Conservation (phyloP, 257 asterid species). For the Craterostigma plantagineum region DNA sequence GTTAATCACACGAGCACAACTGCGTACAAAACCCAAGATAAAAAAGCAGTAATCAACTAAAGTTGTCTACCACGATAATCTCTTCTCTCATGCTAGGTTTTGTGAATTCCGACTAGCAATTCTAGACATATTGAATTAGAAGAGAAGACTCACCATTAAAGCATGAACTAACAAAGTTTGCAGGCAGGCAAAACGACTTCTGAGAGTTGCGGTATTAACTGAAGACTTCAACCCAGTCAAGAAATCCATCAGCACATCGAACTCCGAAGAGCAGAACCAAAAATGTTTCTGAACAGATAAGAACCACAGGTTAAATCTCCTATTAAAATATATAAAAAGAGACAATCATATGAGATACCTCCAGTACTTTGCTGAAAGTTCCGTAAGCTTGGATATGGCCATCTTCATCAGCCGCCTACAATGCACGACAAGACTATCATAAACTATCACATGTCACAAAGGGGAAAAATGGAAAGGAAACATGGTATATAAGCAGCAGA, state of each 20-base stretch:
- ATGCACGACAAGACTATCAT: background rate
- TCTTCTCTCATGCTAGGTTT: no score
- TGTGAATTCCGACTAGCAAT: background rate
- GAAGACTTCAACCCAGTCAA: constrained; percentile 46
- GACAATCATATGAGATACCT: constrained; percentile 24
- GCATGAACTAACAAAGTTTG: constrained; percentile 57
- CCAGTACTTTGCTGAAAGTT: constrained; percentile 52
- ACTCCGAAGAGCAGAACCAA: constrained; percentile 45
- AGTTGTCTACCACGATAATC: background rate
- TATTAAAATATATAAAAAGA: constrained; percentile 4
- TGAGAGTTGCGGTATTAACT: constrained; percentile 23
- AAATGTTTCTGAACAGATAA: constrained; percentile 49
- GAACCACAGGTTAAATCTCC: constrained; percentile 9
- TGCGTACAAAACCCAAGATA: constrained; percentile 5
- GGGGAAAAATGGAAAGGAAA: constrained; percentile 6
- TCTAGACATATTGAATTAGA: constrained; percentile 2
- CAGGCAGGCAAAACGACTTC: constrained; percentile 56
- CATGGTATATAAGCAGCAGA: constrained; percentile 14
- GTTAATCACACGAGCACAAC: background rate
- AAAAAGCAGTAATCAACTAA: background rate
- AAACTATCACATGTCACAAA: background rate
- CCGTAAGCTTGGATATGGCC: constrained; percentile 58
- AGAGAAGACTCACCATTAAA: constrained; percentile 41
- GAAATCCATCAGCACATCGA: constrained; percentile 48
- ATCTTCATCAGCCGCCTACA: constrained; percentile 36